These are phyloP conservation scores for Zymoseptoria brevis DNA, from an alignment of 2,329 filamentous ascomycete species.

Conservation along the genomic window DNA sequence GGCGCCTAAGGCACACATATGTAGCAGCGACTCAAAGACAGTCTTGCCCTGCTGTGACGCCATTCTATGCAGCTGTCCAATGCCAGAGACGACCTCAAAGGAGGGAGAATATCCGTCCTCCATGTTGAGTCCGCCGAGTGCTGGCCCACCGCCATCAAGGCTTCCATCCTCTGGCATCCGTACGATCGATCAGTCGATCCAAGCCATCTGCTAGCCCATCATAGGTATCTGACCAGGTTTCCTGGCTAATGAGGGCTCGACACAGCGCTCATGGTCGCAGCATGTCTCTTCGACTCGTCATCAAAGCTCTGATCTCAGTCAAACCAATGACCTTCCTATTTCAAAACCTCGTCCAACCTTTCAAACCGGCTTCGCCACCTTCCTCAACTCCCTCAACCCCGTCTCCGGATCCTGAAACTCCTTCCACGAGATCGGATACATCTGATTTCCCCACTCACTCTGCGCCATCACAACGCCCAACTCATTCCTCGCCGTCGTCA, in stretches of 20 bases:
- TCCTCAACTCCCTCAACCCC: constrained; percentile 68
- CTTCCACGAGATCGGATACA: constrained; percentile 92
- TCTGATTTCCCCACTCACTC: constrained; percentile 78
- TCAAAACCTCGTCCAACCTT: neutral
- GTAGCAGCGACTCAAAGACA: neutral
- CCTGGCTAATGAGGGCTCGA: neutral
- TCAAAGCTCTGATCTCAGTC: neutral
- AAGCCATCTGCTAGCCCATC: neutral
- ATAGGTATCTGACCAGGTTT: neutral
- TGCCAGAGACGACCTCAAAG: neutral
- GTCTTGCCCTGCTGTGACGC: neutral
- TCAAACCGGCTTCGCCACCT: constrained; percentile 90
- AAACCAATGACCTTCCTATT: neutral
- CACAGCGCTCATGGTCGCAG: neutral
- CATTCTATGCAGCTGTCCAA: neutral
- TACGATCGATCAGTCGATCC: neutral
- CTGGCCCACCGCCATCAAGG: neutral
- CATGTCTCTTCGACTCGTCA: neutral
- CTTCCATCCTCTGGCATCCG: neutral
- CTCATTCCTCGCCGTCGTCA: constrained; percentile 86
- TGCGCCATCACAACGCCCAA: constrained; percentile 88
- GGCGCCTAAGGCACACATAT: neutral
- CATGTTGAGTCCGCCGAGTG: neutral
- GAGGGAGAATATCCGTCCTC: too few relatives aligned
- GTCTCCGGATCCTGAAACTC: constrained; percentile 82